Base-by-base conservation (phyloP, 1,284 basidiomycete species). In the Ustilago nuda region DNA sequence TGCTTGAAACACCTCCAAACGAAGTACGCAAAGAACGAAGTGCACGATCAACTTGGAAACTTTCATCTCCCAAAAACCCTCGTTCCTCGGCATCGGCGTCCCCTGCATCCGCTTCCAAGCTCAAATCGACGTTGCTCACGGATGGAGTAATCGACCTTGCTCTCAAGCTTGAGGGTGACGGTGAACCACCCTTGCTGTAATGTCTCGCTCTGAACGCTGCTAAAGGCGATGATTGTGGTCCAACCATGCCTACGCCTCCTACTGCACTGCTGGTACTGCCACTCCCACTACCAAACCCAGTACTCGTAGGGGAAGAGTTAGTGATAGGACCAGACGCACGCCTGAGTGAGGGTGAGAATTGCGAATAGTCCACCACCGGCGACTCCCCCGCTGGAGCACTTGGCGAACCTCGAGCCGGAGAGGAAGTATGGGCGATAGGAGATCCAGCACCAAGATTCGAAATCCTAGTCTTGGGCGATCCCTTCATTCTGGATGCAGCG, bases 191-290 rank as follows among this genome's bases (percentile, higher is more conserved):
- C 41, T 17, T n/a, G 3, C 30, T 37, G 3, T 52, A 46, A 45
- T 51, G 87, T 87, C 54, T 87, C 88, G 79, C 92, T 91, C 90
- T 91, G 90, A 77, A 91, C 82, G 41, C 87, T 83, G 43, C 88
- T 88, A 19, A 89, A 89, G 69, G 88, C 86, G 81, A 91, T 90
- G 32, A 90, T 6, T 36, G 23, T 15, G 1, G 36, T 35, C 39
- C 55, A 41, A 5, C 30, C 30, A 36, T 33, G 0, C 51, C 33
- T 4, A 35, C 8, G 6, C 35, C 45, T 46, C 12, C 32, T 36
- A 9, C 51, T 33, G 30, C 15, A 36, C 27, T 53, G 17, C 1
- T 33, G 12, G 15, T 27, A 51, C 11, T 51, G 9, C 8, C 48
- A 15, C 51, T 30, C 8, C 27, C 6, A 17, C 37, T 55, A n/a